phyloP scores from a whole-genome alignment of 1,284 basidiomycete species.

The Cryptococcus sp. region DNA sequence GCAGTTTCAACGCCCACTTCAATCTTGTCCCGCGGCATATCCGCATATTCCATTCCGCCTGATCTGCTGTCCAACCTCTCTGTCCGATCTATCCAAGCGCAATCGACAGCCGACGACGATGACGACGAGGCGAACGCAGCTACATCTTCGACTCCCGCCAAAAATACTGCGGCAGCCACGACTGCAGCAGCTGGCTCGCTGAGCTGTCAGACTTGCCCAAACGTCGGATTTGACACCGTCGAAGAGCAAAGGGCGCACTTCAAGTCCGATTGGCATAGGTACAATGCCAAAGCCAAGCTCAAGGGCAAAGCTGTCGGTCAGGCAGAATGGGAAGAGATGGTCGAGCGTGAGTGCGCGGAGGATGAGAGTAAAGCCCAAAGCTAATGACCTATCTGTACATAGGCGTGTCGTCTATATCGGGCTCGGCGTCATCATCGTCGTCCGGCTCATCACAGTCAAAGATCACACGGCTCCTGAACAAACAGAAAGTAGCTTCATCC shows the following conservation, averaged over 20 bases:
- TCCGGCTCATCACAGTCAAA: constrained; percentile 58
- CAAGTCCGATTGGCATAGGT: constrained; percentile 95
- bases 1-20: not conserved
- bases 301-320: constrained; percentile 61
- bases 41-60: constrained; percentile 66
- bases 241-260: constrained; percentile 86
- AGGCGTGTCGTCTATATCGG: constrained; percentile 87
- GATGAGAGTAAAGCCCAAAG: not conserved
- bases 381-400: constrained; percentile 4
- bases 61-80: constrained; percentile 68
- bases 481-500: constrained; percentile 55
- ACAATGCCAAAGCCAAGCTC: constrained; percentile 87
- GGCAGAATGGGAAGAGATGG: constrained; percentile 73
- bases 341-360: constrained; percentile 65
- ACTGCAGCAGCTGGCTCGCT: constrained; percentile 23
- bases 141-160: not conserved
- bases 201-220: constrained; percentile 76
- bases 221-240: constrained; percentile 69
- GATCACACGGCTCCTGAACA: constrained; percentile 65
- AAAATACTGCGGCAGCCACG: not conserved
- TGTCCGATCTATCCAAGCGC: constrained; percentile 58
- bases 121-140: not conserved
- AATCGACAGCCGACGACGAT: constrained; percentile 18
- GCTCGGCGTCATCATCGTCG: constrained; percentile 70
- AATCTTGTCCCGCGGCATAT: constrained; percentile 32